These are phyloP conservation scores for Aspergillus nidulans DNA, from an alignment of 495 filamentous ascomycete species.

Conservation along the genomic window DNA sequence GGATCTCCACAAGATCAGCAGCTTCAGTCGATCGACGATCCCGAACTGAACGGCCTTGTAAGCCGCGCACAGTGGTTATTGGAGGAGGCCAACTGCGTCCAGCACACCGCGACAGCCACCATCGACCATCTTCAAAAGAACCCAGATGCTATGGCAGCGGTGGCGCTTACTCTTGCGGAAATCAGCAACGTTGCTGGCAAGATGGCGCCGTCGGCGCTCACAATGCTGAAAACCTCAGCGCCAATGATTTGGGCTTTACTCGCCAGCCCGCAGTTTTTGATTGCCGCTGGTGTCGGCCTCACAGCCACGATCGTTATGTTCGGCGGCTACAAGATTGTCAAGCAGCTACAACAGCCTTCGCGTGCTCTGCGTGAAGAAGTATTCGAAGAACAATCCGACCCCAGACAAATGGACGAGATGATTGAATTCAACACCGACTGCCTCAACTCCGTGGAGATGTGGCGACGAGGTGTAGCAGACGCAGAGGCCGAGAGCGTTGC, in stretches of 20 bases:
- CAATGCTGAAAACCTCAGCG: slow-evolving; percentile 68
- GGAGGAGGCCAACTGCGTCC: slow-evolving; percentile 81
- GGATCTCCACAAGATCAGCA: slow-evolving; percentile 15
- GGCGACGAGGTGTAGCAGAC: slow-evolving; percentile 82
- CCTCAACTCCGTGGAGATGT: slow-evolving; percentile 68
- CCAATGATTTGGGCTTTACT: slow-evolving; percentile 86
- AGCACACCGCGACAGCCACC: slow-evolving; percentile 75
- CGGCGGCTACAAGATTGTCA: slow-evolving; percentile 95
- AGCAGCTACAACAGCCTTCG: slow-evolving; percentile 57
- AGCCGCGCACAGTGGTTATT: slow-evolving; percentile 65
- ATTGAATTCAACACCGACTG: slow-evolving; percentile 52
- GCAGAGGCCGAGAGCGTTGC: slow-evolving; percentile 52
- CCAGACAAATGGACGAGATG: slow-evolving; percentile 49
- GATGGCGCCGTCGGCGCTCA: slow-evolving; percentile 76
- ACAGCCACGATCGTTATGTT: slow-evolving; percentile 91
- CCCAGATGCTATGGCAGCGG: slow-evolving; percentile 90
- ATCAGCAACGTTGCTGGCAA: slow-evolving; percentile 77
- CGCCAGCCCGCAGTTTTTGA: slow-evolving; percentile 84
- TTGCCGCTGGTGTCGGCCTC: slow-evolving; percentile 82
- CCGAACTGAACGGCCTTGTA: slow-evolving; percentile 61
- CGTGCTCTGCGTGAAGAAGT: slow-evolving; percentile 4
- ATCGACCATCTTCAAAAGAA: slow-evolving; percentile 86
- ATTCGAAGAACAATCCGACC: slow-evolving; percentile 5
- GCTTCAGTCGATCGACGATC: slow-evolving; percentile 39
- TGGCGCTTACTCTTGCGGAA: slow-evolving; percentile 88